Conservation (phyloP, 495 filamentous ascomycete species). For the Neurospora discreta region DNA sequence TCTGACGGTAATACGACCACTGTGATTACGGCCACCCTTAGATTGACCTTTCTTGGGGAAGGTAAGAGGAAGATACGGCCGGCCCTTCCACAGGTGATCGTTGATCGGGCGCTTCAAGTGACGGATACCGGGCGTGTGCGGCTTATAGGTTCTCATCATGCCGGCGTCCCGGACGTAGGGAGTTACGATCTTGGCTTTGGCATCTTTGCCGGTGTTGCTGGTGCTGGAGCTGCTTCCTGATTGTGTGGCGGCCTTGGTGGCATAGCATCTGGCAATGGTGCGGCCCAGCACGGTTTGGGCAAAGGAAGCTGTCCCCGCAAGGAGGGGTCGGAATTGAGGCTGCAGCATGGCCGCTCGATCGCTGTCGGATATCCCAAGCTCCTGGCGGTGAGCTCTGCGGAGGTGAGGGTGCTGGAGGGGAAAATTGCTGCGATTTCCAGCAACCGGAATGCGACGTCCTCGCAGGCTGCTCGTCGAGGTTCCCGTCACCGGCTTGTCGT, state of each 20-base stretch:
- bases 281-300: conserved; percentile 13
- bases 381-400: background rate
- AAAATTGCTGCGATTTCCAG: background rate
- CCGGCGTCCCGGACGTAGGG: conserved; percentile 19
- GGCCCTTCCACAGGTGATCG: conserved; percentile 91
- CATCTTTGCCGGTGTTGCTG: background rate
- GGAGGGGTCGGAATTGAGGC: conserved; percentile 19
- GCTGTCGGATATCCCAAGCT: background rate
- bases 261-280: conserved; percentile 14
- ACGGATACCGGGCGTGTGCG: conserved; percentile 84
- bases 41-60: conserved; percentile 81
- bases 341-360: conserved; percentile 20
- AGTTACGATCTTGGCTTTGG: conserved; percentile 16
- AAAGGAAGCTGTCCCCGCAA: conserved; percentile 9
- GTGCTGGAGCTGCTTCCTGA: background rate
- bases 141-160: conserved; percentile 75
- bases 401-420: background rate
- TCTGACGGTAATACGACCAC: conserved; percentile 71
- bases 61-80: conserved; percentile 72
- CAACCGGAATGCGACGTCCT: background rate
- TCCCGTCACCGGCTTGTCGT: background rate
- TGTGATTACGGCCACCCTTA: conserved; percentile 87
- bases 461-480: background rate
- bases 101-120: conserved; percentile 87
- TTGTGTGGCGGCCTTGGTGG: conserved; percentile 4